phyloP scores from a whole-genome alignment of 176 grass and related monocot species.

The Dendrocalamus sinicus region DNA sequence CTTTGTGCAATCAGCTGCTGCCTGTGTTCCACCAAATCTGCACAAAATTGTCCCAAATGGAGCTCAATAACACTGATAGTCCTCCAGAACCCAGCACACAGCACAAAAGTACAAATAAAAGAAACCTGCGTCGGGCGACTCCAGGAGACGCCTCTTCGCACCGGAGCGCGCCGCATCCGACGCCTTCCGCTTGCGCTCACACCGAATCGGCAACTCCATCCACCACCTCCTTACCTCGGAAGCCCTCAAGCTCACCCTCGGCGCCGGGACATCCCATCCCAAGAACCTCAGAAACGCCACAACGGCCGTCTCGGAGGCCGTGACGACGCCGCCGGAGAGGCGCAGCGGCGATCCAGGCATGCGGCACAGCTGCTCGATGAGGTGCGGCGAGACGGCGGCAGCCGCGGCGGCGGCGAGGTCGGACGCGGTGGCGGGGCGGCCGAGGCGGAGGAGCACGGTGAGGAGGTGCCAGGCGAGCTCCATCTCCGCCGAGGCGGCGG shows the following conservation, averaged over 20 bases:
- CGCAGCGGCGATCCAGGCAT: constrained; percentile 61
- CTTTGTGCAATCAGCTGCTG: constrained; percentile 27
- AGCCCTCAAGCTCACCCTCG: constrained; percentile 25
- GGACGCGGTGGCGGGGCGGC: constrained; percentile 44
- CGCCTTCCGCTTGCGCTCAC: constrained; percentile 72
- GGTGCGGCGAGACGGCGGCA: constrained; percentile 7
- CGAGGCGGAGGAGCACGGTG: constrained; percentile 77
- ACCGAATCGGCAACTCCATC: constrained; percentile 23
- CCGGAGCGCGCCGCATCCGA: constrained; percentile 15
- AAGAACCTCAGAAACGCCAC: constrained; percentile 45
- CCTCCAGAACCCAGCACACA: not conserved
- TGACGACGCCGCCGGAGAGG: constrained; percentile 48
- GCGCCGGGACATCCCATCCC: constrained; percentile 26
- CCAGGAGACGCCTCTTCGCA: constrained; percentile 55
- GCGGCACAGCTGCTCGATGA: constrained; percentile 55
- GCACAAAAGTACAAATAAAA: constrained; percentile 32
- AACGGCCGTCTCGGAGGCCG: constrained; percentile 44
- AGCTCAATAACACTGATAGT: constrained; percentile 16
- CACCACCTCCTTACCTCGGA: constrained; percentile 16
- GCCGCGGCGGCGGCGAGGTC: constrained; percentile 43
- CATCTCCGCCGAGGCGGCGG: constrained; percentile 18
- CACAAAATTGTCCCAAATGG: constrained; percentile 27
- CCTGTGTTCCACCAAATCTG: constrained; percentile 50
- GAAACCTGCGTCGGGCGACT: constrained; percentile 53
- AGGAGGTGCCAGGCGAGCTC: constrained; percentile 84